phyloP scores from a whole-genome alignment of 306 rosid species.

The Alnus rubra region DNA sequence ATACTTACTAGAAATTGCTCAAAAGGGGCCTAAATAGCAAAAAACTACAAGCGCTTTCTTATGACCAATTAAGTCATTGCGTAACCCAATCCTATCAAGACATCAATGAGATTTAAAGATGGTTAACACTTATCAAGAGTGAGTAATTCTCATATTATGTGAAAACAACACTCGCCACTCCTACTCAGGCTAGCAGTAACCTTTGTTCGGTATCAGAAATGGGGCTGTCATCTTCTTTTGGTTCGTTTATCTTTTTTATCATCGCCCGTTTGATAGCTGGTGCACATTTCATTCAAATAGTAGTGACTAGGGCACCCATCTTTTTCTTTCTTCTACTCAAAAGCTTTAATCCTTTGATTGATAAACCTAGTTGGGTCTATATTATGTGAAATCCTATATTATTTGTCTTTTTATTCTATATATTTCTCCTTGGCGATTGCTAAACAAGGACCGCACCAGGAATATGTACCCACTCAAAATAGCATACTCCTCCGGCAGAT shows the following conservation, averaged over 20 bases:
- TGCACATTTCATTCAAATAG: not conserved
- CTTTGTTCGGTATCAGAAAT: constrained; percentile 1
- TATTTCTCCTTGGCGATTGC: not conserved
- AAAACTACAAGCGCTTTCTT: too few species aligned
- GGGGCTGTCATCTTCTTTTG: not conserved
- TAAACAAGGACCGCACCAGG: not conserved
- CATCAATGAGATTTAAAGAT: too few species aligned
- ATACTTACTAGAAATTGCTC: too few species aligned
- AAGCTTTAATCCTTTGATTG: not conserved
- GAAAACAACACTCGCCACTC: not conserved
- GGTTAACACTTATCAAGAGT: too few species aligned
- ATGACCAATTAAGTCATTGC: too few species aligned
- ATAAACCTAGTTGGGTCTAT: not conserved
- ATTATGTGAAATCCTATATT: not conserved
- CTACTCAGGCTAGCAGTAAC: not conserved
- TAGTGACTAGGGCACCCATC: not conserved
- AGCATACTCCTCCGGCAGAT: not conserved
- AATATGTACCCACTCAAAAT: not conserved
- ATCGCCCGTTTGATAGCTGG: not conserved
- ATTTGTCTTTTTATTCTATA: not conserved
- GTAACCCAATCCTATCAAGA: too few species aligned
- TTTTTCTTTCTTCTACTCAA: too few species aligned
- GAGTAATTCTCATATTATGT: too few species aligned
- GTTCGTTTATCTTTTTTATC: not conserved
- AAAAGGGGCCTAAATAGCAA: too few species aligned